Evolutionary conservation across 352 stramenopile species (phyloP).

Genomic region (Phytophthora palmivora): DNA sequence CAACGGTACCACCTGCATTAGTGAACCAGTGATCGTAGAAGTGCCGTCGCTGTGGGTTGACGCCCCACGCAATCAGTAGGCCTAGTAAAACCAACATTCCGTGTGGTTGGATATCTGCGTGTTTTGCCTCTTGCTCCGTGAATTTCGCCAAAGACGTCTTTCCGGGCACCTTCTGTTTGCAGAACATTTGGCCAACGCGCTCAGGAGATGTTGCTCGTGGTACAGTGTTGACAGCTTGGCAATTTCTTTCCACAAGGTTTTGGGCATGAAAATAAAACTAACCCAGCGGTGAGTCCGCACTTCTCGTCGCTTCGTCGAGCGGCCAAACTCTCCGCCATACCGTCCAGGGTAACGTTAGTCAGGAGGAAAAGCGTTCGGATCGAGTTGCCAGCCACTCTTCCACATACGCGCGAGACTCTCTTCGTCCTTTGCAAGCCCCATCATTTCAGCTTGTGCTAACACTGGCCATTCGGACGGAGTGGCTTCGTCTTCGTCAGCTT

Average conservation of each 20-base stretch:
- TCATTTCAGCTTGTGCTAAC: too few relatives aligned
- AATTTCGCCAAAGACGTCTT: conserved; percentile 6
- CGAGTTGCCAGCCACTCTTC: too few relatives aligned
- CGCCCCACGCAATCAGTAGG: not conserved
- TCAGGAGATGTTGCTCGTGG: not conserved
- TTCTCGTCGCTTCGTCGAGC: not conserved
- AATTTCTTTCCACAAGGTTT: not conserved
- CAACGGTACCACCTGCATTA: not conserved
- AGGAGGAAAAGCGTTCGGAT: not conserved
- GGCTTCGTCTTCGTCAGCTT: too few relatives aligned
- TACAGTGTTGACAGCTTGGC: conserved; percentile 2
- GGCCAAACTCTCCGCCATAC: too few relatives aligned
- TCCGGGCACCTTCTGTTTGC: not conserved
- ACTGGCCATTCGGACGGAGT: too few relatives aligned
- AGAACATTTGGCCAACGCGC: not conserved
- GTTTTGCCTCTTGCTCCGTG: not conserved
- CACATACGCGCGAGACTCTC: too few relatives aligned
- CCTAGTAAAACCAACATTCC: conserved; percentile 1
- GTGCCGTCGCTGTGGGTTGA: too few relatives aligned
- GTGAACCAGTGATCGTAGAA: conserved; percentile 2
- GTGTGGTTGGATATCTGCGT: conserved; percentile 1
- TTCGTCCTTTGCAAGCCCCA: too few relatives aligned
- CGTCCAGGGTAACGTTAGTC: not conserved
- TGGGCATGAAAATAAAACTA: not conserved
- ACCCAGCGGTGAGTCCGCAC: not conserved